Percentiles rank a stretch among this genome's conserved stretches.
Evolutionary conservation across 208 protist species (phyloP).

Genomic region (Leishmania tarentolae): DNA sequence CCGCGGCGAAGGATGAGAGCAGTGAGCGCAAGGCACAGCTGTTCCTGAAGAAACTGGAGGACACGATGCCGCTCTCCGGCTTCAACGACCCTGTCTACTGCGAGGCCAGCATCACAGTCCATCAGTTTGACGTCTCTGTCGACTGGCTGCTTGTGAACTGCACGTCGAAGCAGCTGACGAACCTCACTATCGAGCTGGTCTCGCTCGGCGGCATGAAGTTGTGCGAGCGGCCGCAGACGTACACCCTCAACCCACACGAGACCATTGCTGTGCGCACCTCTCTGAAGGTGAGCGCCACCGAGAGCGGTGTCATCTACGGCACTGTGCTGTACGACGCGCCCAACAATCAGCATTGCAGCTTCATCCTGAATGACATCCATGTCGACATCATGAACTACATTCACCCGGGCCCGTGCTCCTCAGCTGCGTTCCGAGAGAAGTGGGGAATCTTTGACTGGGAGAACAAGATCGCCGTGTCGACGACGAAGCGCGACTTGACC

Average conservation of each 20-base stretch:
- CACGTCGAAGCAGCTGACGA: conserved; percentile 93
- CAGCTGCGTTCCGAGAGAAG: conserved; percentile 95
- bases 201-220: conserved; percentile 98
- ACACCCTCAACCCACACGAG: conserved; percentile 91
- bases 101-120: conserved; percentile 96
- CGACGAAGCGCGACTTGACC: conserved; percentile 72
- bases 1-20: conserved; percentile 12
- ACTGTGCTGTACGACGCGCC: conserved; percentile 97
- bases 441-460: conserved; percentile 99
- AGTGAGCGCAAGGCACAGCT: conserved; percentile 52
- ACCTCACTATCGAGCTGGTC: conserved; percentile 96
- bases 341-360: conserved; percentile 82
- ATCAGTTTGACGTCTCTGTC: conserved; percentile 98
- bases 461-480: conserved; percentile 96
- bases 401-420: conserved; percentile 82
- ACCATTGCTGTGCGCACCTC: conserved; percentile 89
- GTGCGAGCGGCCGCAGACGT: conserved; percentile 94
- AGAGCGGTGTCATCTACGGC: conserved; percentile 97
- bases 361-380: conserved; percentile 97
- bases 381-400: conserved; percentile 99
- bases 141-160: conserved; percentile 95
- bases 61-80: conserved; percentile 95
- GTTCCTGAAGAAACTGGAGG: conserved; percentile 76
- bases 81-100: conserved; percentile 97
- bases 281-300: conserved; percentile 98